phyloP scores from a whole-genome alignment of 192 early-diverging fungal species.

The Kappamyces sp. region DNA sequence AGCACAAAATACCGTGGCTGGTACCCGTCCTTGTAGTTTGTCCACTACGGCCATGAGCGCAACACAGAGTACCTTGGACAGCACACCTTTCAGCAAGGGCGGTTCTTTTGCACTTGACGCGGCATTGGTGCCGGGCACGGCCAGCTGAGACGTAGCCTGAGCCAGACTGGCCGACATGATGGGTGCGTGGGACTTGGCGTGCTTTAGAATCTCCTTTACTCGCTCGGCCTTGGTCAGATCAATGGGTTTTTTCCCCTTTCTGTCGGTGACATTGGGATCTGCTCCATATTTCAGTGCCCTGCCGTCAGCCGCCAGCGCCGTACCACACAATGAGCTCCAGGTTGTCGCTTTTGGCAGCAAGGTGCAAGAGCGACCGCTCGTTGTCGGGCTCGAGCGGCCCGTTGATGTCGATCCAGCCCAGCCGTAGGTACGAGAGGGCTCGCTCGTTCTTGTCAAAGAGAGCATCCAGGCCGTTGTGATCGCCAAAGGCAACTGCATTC shows the following conservation, averaged over 20 bases:
- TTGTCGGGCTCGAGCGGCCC: constrained; percentile 52
- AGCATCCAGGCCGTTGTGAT: constrained; percentile 41
- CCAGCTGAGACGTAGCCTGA: constrained; percentile 36
- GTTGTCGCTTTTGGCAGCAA: constrained; percentile 57
- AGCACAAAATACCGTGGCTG: constrained; percentile 75
- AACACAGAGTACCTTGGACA: constrained; percentile 45
- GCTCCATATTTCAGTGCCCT: constrained; percentile 70
- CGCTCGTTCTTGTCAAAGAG: constrained; percentile 50
- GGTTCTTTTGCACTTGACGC: constrained; percentile 42
- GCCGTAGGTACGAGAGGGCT: constrained; percentile 34
- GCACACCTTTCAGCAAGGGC: constrained; percentile 54
- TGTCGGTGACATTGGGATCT: constrained; percentile 64
- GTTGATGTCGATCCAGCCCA: constrained; percentile 58
- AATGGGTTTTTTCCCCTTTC: constrained; percentile 51
- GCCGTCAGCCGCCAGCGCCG: not conserved
- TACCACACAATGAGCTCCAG: constrained; percentile 49
- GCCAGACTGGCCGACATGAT: constrained; percentile 26
- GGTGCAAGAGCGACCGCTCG: constrained; percentile 64
- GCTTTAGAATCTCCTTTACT: constrained; percentile 26
- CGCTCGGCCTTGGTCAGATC: constrained; percentile 41
- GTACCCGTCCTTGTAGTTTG: constrained; percentile 79
- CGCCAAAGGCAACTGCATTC: constrained; percentile 7
- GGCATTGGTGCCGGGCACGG: constrained; percentile 1
- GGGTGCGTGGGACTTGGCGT: constrained; percentile 29
- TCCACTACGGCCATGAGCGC: constrained; percentile 45